A percentile compares a stretch with the other conserved stretches of the same genome.
Conservation (phyloP, 768 basidiomycete genomes). For the Boletellus ananiceps region DNA sequence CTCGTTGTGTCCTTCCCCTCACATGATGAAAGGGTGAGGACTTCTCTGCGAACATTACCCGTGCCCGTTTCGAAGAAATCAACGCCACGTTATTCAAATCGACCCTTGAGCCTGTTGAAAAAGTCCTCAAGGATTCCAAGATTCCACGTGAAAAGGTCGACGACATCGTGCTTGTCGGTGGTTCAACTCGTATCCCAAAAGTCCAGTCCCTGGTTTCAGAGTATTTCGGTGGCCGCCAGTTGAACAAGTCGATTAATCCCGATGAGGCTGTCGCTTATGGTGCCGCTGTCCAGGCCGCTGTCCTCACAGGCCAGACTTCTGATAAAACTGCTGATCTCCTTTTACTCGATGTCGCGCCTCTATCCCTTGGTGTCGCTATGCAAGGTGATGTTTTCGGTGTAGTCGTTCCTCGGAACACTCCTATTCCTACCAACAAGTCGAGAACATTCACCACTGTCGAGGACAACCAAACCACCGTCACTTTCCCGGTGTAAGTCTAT, state of each 20-base stretch:
- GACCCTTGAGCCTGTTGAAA: slow-evolving; percentile 96
- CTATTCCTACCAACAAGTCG: slow-evolving; percentile 99
- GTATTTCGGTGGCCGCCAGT: slow-evolving; percentile 94
- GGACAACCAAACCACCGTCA: slow-evolving; percentile 99
- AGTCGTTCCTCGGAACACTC: slow-evolving; percentile 98
- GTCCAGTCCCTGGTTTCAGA: slow-evolving; percentile 97
- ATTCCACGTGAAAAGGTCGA: slow-evolving; percentile 96
- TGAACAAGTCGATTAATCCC: slow-evolving; percentile 99
- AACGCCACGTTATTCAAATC: slow-evolving; percentile 94
- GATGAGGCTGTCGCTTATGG: slow-evolving; percentile 99
- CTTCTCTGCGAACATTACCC: slow-evolving; percentile 97
- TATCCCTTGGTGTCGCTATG: slow-evolving; percentile 99
- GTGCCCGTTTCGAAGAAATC: slow-evolving; percentile 99
- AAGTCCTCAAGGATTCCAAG: slow-evolving; percentile 98
- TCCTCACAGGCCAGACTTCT: slow-evolving; percentile 97
- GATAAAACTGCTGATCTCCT: slow-evolving; percentile 99
- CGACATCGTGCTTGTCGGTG: slow-evolving; percentile 99
- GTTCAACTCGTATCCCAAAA: slow-evolving; percentile 99
- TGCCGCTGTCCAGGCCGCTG: slow-evolving; percentile 98
- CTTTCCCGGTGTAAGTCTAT: slow-evolving; percentile 87
- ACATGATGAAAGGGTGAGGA: slow-evolving; percentile 70
- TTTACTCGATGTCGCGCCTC: slow-evolving; percentile 95
- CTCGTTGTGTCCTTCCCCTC: not conserved
- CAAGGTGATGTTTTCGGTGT: slow-evolving; percentile 99
- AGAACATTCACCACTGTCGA: slow-evolving; percentile 99